Percentiles rank a stretch among this genome's conserved stretches.
Conservation (phyloP, 176 grass and related monocot species). For the Thalia dealbata region DNA sequence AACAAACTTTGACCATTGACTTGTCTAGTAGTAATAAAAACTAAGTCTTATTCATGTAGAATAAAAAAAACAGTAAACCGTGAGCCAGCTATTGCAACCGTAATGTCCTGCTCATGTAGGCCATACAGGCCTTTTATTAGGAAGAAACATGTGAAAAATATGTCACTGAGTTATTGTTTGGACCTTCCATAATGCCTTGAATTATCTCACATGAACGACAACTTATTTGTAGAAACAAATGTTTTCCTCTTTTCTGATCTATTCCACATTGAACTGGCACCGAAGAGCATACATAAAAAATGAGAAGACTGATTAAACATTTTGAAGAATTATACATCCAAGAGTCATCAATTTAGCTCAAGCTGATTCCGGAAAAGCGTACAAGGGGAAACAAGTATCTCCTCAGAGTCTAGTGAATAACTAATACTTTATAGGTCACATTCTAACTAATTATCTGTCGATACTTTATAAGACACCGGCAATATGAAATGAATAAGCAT, state of each 20-base stretch:
- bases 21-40: neutral
- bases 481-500: neutral
- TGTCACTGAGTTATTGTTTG: neutral
- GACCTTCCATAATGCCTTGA: neutral
- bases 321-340: no score
- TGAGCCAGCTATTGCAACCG: no score
- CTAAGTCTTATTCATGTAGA: no score
- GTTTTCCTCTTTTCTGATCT: neutral
- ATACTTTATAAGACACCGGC: neutral
- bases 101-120: no score
- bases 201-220: neutral
- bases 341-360: no score
- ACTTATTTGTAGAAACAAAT: neutral
- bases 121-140: neutral
- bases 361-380: no score
- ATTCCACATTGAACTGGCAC: neutral
- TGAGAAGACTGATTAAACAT: neutral
- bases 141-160: neutral
- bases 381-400: no score
- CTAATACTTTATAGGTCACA: no score
- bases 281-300: neutral
- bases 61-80: no score
- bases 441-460: no score
- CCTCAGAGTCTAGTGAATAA: no score
- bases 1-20: neutral